Base-by-base conservation (phyloP, 306 rosid species). In the Medicago lupulina region DNA sequence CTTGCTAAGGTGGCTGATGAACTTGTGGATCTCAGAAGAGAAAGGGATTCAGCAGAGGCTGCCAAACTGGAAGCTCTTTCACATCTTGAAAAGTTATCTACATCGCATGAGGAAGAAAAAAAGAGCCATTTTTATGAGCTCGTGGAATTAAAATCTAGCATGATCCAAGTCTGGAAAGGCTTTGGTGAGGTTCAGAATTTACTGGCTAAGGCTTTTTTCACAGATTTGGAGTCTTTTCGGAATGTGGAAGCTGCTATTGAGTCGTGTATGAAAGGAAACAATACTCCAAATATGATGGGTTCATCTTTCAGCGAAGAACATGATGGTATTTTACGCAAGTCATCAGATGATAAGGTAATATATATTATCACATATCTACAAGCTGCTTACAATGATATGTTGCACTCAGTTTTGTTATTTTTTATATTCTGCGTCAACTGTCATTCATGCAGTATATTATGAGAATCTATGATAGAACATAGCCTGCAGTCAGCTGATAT, bases 21-120 rank as follows among this genome's bases (percentile, higher is more conserved):
- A 85, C 89, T 95, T 82, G 80, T 85, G 68, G 83, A 80, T 75
- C 75, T 86, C 76, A 84, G 88, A 74, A 89, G 75, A 82, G 93
- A 85, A 79, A 89, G 88, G 85, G 88, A 89, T 85, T 72, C 78
- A 66, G 86, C 93, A 4, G 90, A 89, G 83, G 89, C 86, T 67
- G 85, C 86, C 76, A 88, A 89, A 82, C 82, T 85, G 79, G 93
- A 88, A 85, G 93, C 89, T 60, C 82, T 90, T 81, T 82, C 87
- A 43, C 87, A 51, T 67, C 88, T 90, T 77, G 93, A 90, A 61
- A 88, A 83, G 82, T 80, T 90, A 58, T 85, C 96, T 58, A 53
- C 83, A 76, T 66, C 81, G 76, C 88, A 58, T 46, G 81, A 81
- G 43, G 80, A 82, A 80, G 97, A 84, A 73, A 89, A 83, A 69